Conservation (phyloP, 202 grass and related monocot species). For the Musa balbisiana region DNA sequence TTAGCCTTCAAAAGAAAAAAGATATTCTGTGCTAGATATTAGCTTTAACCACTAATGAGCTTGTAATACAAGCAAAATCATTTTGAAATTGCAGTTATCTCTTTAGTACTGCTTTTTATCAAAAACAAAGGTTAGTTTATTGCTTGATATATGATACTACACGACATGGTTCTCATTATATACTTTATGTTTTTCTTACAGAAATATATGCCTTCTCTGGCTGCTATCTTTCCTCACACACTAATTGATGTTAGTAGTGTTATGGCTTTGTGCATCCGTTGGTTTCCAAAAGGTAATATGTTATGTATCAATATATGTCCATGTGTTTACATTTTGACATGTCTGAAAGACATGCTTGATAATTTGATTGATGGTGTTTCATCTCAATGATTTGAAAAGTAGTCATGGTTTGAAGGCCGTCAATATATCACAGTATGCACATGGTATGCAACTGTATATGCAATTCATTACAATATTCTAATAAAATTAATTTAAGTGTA, state of each 20-base stretch:
- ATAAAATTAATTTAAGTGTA: too few relatives aligned
- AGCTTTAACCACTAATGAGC: too few relatives aligned
- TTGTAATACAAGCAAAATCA: too few relatives aligned
- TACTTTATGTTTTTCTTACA: conserved; percentile 33
- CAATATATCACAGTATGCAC: too few relatives aligned
- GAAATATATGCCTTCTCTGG: conserved; percentile 88
- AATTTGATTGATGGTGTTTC: not conserved
- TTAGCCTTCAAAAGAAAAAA: too few relatives aligned
- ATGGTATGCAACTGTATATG: too few relatives aligned
- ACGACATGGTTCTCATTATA: too few relatives aligned
- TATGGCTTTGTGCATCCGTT: conserved; percentile 80
- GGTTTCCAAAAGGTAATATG: conserved; percentile 69
- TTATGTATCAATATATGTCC: not conserved
- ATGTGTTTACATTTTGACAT: not conserved
- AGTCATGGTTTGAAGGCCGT: too few relatives aligned
- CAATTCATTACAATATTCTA: too few relatives aligned
- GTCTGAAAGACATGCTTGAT: not conserved
- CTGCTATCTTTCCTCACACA: conserved; percentile 69
- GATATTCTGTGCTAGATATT: too few relatives aligned
- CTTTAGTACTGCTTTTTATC: not conserved
- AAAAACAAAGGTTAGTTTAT: not conserved
- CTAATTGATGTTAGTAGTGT: conserved; percentile 87
- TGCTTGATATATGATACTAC: not conserved
- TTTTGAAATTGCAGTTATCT: not conserved
- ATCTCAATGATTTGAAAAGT: not conserved